Percentiles rank a stretch among this genome's conserved stretches.
Conservation (phyloP, 768 basidiomycete species). For the Naganishia randhawae region DNA sequence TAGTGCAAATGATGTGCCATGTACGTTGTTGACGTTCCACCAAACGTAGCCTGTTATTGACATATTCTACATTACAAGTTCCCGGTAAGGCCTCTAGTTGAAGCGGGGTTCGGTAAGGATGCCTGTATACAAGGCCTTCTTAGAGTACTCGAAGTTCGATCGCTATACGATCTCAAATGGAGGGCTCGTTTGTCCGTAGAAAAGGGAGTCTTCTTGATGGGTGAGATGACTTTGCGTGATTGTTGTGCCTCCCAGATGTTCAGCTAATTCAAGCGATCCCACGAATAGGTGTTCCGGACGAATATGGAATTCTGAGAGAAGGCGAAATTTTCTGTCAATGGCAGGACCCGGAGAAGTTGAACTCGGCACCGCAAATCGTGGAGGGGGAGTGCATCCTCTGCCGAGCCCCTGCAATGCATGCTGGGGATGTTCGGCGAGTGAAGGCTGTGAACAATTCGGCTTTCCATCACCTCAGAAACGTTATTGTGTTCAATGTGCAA, state of each 20-base stretch:
- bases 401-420: conserved; percentile 35
- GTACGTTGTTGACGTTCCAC: neutral
- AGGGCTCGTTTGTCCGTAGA: conserved; percentile 33
- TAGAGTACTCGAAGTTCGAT: conserved; percentile 26
- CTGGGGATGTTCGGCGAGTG: conserved; percentile 34
- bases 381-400: conserved; percentile 26
- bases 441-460: conserved; percentile 29
- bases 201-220: conserved; percentile 34
- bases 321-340: conserved; percentile 34
- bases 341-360: conserved; percentile 22
- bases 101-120: conserved; percentile 32
- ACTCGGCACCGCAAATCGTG: conserved; percentile 20
- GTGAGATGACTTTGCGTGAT: conserved; percentile 12
- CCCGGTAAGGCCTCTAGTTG: conserved; percentile 30
- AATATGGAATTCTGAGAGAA: conserved; percentile 26
- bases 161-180: conserved; percentile 33
- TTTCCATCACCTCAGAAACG: conserved; percentile 32
- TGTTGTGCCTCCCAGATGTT: neutral
- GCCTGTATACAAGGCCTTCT: conserved; percentile 30
- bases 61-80: conserved; percentile 12
- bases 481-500: conserved; percentile 33
- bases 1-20: conserved; percentile 19
- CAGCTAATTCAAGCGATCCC: neutral
- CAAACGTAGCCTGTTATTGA: neutral
- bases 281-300: conserved; percentile 28